phyloP scores from a whole-genome alignment of 768 basidiomycete species.

The Auricularia sp. region DNA sequence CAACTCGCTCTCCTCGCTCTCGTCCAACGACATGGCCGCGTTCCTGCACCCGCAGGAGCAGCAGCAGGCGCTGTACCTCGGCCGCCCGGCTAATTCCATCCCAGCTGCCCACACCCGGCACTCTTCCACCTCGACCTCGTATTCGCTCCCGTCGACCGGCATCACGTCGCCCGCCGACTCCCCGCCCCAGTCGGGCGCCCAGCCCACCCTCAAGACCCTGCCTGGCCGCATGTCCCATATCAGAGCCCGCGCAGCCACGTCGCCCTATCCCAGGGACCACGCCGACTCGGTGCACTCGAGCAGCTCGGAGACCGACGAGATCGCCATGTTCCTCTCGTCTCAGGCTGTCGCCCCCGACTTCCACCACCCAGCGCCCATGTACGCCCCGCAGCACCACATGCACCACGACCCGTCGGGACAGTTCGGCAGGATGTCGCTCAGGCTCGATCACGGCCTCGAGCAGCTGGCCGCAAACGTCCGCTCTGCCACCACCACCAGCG shows the following conservation, averaged over 20 bases:
- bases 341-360: constrained; percentile 4
- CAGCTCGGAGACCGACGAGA: constrained; percentile 81
- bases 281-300: constrained; percentile 80
- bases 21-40: constrained; percentile 47
- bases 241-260: constrained; percentile 69
- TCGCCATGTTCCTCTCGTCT: constrained; percentile 55
- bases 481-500: constrained; percentile 81
- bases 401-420: constrained; percentile 32
- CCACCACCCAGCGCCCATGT: constrained; percentile 38
- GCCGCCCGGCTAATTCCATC: constrained; percentile 27
- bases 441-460: constrained; percentile 68
- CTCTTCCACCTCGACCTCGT: constrained; percentile 25
- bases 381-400: constrained; percentile 23
- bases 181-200: constrained; percentile 39
- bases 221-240: constrained; percentile 57
- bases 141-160: constrained; percentile 31
- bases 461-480: constrained; percentile 81
- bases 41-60: constrained; percentile 22
- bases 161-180: constrained; percentile 44
- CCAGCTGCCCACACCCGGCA: constrained; percentile 32
- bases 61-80: constrained; percentile 18
- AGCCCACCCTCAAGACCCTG: constrained; percentile 69
- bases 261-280: constrained; percentile 71
- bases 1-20: constrained; percentile 66
- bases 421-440: constrained; percentile 68